These are phyloP conservation scores for Hebeloma cylindrosporum DNA, from an alignment of 768 basidiomycete species.

Conservation along the genomic window DNA sequence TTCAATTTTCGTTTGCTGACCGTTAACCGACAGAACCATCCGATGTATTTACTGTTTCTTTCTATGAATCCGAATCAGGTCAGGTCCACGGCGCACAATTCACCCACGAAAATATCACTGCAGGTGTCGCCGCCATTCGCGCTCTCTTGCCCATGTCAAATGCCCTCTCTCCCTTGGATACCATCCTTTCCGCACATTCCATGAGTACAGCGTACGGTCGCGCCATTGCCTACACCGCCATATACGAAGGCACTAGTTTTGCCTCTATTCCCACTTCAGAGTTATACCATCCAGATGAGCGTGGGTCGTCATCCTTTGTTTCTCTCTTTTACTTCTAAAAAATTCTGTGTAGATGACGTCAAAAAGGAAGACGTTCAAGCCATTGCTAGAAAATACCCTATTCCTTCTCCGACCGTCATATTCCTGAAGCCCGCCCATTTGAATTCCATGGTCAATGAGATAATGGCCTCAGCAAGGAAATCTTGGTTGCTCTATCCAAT, in stretches of 20 bases:
- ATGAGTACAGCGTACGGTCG: conserved; percentile 79
- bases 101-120: conserved; percentile 84
- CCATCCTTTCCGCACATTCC: conserved; percentile 71
- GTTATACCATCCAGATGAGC: conserved; percentile 44
- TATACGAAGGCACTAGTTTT: conserved; percentile 74
- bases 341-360: conserved; percentile 11
- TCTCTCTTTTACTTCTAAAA: background rate
- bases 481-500: conserved; percentile 56
- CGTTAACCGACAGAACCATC: conserved; percentile 43
- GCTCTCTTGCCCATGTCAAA: conserved; percentile 74
- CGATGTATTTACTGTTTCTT: conserved; percentile 69
- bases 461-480: conserved; percentile 55
- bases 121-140: conserved; percentile 81
- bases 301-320: conserved; percentile 28
- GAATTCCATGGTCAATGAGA: conserved; percentile 47
- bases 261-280: conserved; percentile 61
- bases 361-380: conserved; percentile 12
- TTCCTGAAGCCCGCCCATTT: conserved; percentile 71
- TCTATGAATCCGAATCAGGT: conserved; percentile 54
- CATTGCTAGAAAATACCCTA: conserved; percentile 43
- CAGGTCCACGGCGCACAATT: conserved; percentile 61
- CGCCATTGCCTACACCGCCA: conserved; percentile 74
- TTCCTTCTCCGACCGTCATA: conserved; percentile 77
- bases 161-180: conserved; percentile 69
- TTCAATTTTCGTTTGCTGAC: conserved; percentile 1